Evolutionary conservation across 441 rosid species (phyloP), one percentile per base, ranked within the genome.

Genomic region (Croton setiger): DNA sequence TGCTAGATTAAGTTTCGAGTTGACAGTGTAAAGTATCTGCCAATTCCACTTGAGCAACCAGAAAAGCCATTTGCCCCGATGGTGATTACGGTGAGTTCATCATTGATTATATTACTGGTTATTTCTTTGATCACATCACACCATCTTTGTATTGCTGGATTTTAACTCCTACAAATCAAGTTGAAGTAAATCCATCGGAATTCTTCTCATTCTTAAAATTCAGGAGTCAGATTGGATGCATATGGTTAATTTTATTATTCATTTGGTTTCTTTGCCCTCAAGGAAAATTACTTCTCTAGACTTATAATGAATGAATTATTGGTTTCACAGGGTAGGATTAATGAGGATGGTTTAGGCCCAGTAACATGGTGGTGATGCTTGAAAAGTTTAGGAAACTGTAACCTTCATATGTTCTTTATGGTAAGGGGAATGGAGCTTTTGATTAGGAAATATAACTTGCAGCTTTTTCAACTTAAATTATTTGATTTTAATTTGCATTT

Each of bases 51-150:
- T 54, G 96, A 90, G 77, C 85, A 78, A 71, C 77, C 80, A 15
- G 87, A 84, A 37, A 92, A 89, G 78, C 92, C 96, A 67, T 89
- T 94, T 81, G 92, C 96, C 65, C 93, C 99, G 27, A 87, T 91
- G 98, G 84, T 87, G 77, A 65, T 93, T 63, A 81, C 77, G 20
- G 96, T 89, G 82, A 89, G 98, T 82, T 45, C 66, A 56, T 69
- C 18, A 60, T 56, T 70, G 54, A 45, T 60, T 43, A 14, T 56
- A 48, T 64, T n/a, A 54, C 49, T 62, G 2, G 49, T 23, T 27
- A 44, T 33, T 53, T 21, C 18, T 64, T 61, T 27, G 6, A 7
- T 27, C 11, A 15, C 10, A 4, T 4, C 18, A 21, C 52, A 3
- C 15, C 36, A 20, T 51, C 43, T 11, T 20, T 45, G 48, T 27